These are phyloP conservation scores for Eucalyptus cladocalyx DNA, from an alignment of 345 rosid genomes.

Conservation along the genomic window DNA sequence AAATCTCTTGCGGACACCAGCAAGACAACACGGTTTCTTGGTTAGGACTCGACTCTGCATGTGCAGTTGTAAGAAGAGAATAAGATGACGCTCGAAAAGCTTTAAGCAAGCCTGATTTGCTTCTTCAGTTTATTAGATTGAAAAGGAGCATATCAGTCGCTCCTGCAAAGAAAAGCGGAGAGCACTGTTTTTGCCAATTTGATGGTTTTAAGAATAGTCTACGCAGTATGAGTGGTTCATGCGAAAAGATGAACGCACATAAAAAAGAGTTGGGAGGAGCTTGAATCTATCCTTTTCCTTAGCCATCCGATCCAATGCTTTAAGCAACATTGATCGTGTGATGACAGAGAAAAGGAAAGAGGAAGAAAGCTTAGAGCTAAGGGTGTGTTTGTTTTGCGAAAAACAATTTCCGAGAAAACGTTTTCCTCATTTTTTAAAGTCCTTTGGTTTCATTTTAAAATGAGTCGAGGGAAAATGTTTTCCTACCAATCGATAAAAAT, in stretches of 20 bases:
- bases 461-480: too few relatives aligned
- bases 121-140: not conserved
- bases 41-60: not conserved
- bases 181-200: not conserved
- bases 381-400: too few relatives aligned
- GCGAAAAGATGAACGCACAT: not conserved
- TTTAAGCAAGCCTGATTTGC: not conserved
- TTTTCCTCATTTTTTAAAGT: too few relatives aligned
- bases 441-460: too few relatives aligned
- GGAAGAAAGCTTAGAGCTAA: not conserved
- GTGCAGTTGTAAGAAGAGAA: not conserved
- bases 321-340: not conserved
- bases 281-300: not conserved
- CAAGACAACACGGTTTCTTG: not conserved
- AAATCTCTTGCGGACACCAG: not conserved
- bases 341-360: not conserved
- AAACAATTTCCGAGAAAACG: too few relatives aligned
- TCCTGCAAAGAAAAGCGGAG: not conserved
- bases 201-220: not conserved
- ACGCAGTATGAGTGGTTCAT: not conserved
- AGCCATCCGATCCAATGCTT: not conserved
- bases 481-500: too few relatives aligned
- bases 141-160: not conserved
- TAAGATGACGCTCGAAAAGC: not conserved
- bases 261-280: not conserved